phyloP scores from a whole-genome alignment of 202 grass and related monocot genomes.

The Miscanthus sacchariflorus region DNA sequence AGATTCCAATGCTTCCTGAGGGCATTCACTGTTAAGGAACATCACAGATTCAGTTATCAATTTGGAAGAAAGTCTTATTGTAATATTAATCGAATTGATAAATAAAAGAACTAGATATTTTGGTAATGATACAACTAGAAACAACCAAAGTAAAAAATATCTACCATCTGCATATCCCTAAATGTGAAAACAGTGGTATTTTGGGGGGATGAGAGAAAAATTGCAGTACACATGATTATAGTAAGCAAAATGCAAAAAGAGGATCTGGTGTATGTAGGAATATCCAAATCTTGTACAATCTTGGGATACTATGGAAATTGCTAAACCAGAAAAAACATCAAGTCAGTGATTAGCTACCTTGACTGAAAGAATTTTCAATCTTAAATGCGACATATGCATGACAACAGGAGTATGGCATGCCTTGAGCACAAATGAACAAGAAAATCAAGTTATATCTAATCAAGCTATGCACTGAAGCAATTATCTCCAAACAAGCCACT shows the following conservation, averaged over 20 bases:
- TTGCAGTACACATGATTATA: background rate
- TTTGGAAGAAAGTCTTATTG: background rate
- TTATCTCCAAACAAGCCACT: conserved; percentile 6
- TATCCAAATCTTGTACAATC: background rate
- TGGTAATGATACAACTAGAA: conserved; percentile 19
- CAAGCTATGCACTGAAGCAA: conserved; percentile 12
- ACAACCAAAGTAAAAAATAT: background rate
- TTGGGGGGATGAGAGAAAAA: background rate
- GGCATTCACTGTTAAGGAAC: conserved; percentile 74
- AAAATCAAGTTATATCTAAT: conserved; percentile 6
- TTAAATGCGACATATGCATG: background rate
- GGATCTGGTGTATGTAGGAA: background rate
- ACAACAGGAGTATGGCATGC: background rate
- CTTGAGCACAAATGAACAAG: conserved; percentile 3
- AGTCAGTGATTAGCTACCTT: conserved; percentile 3
- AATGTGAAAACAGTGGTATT: background rate
- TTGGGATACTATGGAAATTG: conserved; percentile 17
- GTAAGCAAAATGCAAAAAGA: background rate
- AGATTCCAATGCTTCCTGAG: conserved; percentile 88
- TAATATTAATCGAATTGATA: conserved; percentile 27
- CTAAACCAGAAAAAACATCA: conserved; percentile 27
- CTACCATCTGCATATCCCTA: background rate
- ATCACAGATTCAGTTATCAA: conserved; percentile 51
- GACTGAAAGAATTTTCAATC: background rate
- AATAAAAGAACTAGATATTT: conserved; percentile 4